Percentiles rank a stretch among this genome's conserved stretches.
These are phyloP conservation scores for Trametes maxima DNA, from an alignment of 768 basidiomycete genomes.

Conservation along the genomic window DNA sequence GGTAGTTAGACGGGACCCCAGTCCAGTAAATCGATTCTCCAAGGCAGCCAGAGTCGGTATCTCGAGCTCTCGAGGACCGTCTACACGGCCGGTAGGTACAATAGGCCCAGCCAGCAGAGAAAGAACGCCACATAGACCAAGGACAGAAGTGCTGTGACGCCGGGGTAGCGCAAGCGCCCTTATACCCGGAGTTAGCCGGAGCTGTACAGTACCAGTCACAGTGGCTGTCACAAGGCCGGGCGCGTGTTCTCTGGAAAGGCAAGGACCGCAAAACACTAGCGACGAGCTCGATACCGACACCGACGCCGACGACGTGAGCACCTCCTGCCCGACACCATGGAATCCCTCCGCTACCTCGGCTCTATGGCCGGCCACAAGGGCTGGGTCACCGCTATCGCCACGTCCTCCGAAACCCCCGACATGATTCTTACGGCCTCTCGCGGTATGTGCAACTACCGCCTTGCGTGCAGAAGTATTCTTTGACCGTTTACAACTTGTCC, in stretches of 20 bases:
- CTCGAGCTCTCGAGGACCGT: too few relatives aligned
- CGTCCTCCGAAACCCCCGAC: slow-evolving; percentile 97
- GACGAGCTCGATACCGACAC: slow-evolving; percentile 34
- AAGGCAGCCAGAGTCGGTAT: too few relatives aligned
- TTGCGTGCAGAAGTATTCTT: slow-evolving; percentile 21
- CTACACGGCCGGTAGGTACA: too few relatives aligned
- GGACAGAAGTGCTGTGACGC: slow-evolving; percentile 73
- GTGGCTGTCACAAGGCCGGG: slow-evolving; percentile 57
- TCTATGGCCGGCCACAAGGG: slow-evolving; percentile 92
- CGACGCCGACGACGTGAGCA: slow-evolving; percentile 34
- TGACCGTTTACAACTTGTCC: slow-evolving; percentile 15
- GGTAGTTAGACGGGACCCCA: too few relatives aligned
- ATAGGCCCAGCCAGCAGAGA: neutral
- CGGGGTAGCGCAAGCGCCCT: slow-evolving; percentile 68
- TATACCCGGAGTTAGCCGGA: slow-evolving; percentile 30
- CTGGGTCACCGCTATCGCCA: slow-evolving; percentile 99
- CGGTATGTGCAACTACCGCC: slow-evolving; percentile 55
- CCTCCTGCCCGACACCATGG: slow-evolving; percentile 38
- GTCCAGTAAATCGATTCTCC: too few relatives aligned
- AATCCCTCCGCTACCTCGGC: slow-evolving; percentile 89
- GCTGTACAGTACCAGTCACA: slow-evolving; percentile 64
- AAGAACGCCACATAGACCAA: neutral
- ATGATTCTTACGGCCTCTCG: slow-evolving; percentile 98
- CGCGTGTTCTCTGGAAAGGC: slow-evolving; percentile 29
- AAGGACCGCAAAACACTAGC: slow-evolving; percentile 24